These are phyloP conservation scores for Sugiyamaella chiloensis DNA, from an alignment of 805 yeast species.

Conservation along the genomic window DNA sequence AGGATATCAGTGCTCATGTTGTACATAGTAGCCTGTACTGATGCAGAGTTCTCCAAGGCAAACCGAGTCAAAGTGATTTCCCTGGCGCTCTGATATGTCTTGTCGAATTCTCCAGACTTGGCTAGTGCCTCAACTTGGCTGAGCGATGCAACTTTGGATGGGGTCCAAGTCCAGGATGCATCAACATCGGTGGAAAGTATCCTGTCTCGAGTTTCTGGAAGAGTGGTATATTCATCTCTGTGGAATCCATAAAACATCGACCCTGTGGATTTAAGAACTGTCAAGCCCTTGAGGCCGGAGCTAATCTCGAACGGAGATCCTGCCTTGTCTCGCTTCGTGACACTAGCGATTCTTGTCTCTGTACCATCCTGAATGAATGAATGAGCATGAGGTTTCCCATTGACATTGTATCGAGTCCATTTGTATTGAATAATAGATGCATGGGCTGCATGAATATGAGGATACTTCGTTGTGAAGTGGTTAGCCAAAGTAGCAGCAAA, in stretches of 20 bases:
- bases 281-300: conserved; percentile 74
- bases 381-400: conserved; percentile 76
- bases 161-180: conserved; percentile 66
- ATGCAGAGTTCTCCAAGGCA: conserved; percentile 85
- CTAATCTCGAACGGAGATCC: conserved; percentile 49
- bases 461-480: conserved; percentile 75
- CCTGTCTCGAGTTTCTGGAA: conserved; percentile 78
- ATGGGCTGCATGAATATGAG: conserved; percentile 71
- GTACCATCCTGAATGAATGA: conserved; percentile 84
- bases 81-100: conserved; percentile 59
- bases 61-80: conserved; percentile 69
- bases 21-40: conserved; percentile 96
- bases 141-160: conserved; percentile 44
- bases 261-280: conserved; percentile 85
- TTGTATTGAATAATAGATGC: conserved; percentile 65
- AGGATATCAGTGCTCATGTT: conserved; percentile 81
- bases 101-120: conserved; percentile 63
- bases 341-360: conserved; percentile 60
- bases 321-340: conserved; percentile 28
- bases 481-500: conserved; percentile 82
- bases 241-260: conserved; percentile 89
- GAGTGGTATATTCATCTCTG: conserved; percentile 83
- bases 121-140: conserved; percentile 44
- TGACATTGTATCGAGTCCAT: conserved; percentile 75
- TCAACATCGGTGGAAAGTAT: conserved; percentile 83